phyloP scores from a whole-genome alignment of 768 basidiomycete genomes.

The Sporobolomyces phaffii region DNA sequence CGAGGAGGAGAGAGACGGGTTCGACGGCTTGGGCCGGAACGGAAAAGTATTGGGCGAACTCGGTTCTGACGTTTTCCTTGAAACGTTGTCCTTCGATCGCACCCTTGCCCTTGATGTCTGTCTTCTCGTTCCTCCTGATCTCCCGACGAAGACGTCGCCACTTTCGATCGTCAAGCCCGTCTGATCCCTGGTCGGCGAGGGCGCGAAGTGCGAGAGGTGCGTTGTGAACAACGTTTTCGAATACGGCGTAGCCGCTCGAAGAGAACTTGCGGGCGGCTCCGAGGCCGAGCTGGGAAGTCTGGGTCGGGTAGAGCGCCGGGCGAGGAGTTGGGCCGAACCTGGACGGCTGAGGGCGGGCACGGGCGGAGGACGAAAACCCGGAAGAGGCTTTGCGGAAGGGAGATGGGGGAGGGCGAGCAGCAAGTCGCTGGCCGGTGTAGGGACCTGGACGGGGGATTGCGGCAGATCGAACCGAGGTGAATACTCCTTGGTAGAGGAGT shows the following conservation, averaged over 20 bases:
- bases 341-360: background rate
- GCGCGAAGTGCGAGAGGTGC: conserved; percentile 71
- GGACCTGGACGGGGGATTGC: conserved; percentile 7
- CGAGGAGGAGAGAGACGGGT: conserved; percentile 31
- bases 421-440: conserved; percentile 2
- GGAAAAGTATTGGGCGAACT: conserved; percentile 29
- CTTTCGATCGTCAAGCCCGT: conserved; percentile 60
- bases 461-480: conserved; percentile 7
- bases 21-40: background rate
- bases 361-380: background rate
- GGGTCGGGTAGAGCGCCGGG: background rate
- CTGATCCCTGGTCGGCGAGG: conserved; percentile 55
- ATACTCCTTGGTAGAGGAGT: conserved; percentile 14
- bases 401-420: background rate
- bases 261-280: conserved; percentile 67
- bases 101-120: conserved; percentile 33
- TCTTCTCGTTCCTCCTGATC: conserved; percentile 26
- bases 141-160: conserved; percentile 47
- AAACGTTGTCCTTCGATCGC: conserved; percentile 20
- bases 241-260: conserved; percentile 64
- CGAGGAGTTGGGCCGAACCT: conserved; percentile 19
- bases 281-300: conserved; percentile 63
- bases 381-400: background rate
- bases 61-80: conserved; percentile 7
- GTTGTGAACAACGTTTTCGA: conserved; percentile 72